A percentile compares a stretch with the other conserved stretches of the same genome.
phyloP scores from a whole-genome alignment of 495 filamentous ascomycete genomes.

The Cladorrhinum samala region DNA sequence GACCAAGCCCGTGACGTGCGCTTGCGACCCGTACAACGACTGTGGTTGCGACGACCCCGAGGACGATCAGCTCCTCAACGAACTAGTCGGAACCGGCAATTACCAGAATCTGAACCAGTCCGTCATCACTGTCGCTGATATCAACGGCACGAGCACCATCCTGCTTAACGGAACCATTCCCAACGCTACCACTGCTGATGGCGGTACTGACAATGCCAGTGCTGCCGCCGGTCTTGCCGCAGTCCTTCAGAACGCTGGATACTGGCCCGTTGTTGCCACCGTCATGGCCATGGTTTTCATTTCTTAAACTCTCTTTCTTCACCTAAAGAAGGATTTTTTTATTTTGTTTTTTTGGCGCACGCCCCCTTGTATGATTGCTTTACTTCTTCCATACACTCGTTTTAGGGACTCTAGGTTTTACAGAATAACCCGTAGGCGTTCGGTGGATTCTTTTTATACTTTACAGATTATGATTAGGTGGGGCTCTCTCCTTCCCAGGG shows the following conservation, averaged over 20 bases:
- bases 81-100: conserved; percentile 60
- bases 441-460: no score
- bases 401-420: no score
- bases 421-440: no score
- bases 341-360: neutral
- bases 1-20: conserved; percentile 64
- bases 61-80: conserved; percentile 49
- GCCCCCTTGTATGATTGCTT: no score
- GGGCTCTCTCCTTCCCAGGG: no score
- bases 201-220: conserved; percentile 43
- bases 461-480: no score
- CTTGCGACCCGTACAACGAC: conserved; percentile 61
- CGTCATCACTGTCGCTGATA: conserved; percentile 54
- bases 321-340: neutral
- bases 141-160: conserved; percentile 72
- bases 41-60: conserved; percentile 83
- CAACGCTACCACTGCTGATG: conserved; percentile 70
- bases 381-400: no score
- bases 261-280: conserved; percentile 53
- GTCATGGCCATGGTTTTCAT: conserved; percentile 49
- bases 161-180: conserved; percentile 80
- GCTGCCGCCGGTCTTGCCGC: conserved; percentile 30
- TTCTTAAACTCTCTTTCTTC: conserved; percentile 15
- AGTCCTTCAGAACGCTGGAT: conserved; percentile 48
- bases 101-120: conserved; percentile 53